Base-by-base conservation (phyloP, 192 early-diverging fungal species). In the Coemansia furcata region DNA sequence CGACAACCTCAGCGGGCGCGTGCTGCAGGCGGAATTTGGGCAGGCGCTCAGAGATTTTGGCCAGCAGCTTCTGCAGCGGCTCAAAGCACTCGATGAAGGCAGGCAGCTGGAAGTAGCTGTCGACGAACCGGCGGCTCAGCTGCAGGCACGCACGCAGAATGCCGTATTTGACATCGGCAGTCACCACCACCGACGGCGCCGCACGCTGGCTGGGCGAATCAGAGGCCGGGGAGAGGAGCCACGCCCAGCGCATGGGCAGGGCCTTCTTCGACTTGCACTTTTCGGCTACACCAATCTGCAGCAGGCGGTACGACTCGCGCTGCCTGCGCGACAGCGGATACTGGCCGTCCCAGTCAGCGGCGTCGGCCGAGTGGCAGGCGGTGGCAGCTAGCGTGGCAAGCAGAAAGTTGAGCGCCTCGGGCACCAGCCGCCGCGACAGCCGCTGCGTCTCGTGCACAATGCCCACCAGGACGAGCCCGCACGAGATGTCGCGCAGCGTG, bases 381-480 rank as follows among this genome's bases (percentile, higher is more conserved):
- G 47, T n/a, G 7, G 78, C 83, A 6, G 76, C 62, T 50, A 85
- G 54, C 19, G 71, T 30, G 1, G 70, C 64, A 42, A 54, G 52
- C 43, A 77, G 32, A 58, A 89, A 94, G 82, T 89, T 94, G 62
- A 90, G 71, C 2, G 77, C 85, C 79, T 94, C 92, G 9, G 92
- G 92, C 2, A 90, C 62, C 55, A 92, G 85, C 17, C 94, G 87
- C 65, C 92, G 92, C 4, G 92, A 88, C 52, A 90, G 76, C 3
- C 71, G 67, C 62, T 85, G 83, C 65, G 91, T 86, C 74, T 93
- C 90, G 44, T 76, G 72, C 33, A 93, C 77, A 33, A 94, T 60
- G 44, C 89, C 87, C 42, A 89, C 88, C n/a, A 98, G 74, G 63
- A 90, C 86, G 55, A 98, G 63, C 11, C 95, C 96, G n/a, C 80